Base-by-base conservation (phyloP, 169 alveolate species). In the Besnoitia besnoiti region DNA sequence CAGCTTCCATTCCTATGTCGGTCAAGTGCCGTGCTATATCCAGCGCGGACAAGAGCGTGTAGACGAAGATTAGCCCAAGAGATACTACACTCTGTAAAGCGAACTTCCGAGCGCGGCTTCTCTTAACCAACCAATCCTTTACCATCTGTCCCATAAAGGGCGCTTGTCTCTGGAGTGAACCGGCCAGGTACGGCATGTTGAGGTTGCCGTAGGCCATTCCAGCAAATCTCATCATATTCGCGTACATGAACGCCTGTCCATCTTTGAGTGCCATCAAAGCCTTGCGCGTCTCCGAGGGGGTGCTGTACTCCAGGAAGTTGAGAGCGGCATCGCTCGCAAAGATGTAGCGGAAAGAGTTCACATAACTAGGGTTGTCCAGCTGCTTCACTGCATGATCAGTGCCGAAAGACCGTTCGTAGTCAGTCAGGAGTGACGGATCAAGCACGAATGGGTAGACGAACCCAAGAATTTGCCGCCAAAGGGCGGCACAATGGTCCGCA, bases 81-180 rank as follows among this genome's bases (percentile, higher is more conserved):
- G 88, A 84, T 35, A 91, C 55, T 5, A 82, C 76, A 47, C 79
- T 40, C 62, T 61, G 33, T 46, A 91, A 67, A 27, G 94, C 91
- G 37, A 62, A 46, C 44, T 82, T 59, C 51, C 91, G 87, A 7
- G 88, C 62, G 50, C 75, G 33, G 62, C 94, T 82, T 51, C 94
- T 84, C 35, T 67, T 85, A 27, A 82, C 35, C 14, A 91, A 62
- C 94, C 94, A 91, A 44, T 91, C 91, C 67, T 82, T 59, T 46
- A 91, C 82, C 94, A 91, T 84, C 88, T 91, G 88, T 30, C 94
- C 94, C 91, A 91, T 84, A 42, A 91, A 91, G 73, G 94, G 94
- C 35, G 94, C 94, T 61, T 91, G 94, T 79, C 75, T 84, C 42
- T 73, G 94, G 4, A 91, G 82, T 2, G 61, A 40, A 35, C 62